Base-by-base conservation (phyloP, 2,329 filamentous ascomycete genomes). In the Corynespora cassiicola region DNA sequence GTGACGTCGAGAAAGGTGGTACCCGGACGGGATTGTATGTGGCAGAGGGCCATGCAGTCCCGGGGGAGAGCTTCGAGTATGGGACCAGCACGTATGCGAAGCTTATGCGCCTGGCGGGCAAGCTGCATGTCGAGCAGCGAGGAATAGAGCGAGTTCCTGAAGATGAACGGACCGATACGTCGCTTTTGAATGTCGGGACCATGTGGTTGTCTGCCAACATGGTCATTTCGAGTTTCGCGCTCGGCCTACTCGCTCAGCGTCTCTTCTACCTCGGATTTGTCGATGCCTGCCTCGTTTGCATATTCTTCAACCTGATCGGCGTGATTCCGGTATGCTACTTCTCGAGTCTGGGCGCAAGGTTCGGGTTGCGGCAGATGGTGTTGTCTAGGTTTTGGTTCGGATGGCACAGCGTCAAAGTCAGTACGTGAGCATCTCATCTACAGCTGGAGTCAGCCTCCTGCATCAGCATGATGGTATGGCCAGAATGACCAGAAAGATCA, bases 121-220 rank as follows among this genome's bases (percentile, higher is more conserved):
- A 76, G 53, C 75, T 86, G 47, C 80, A 84, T 26, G 79, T 90
- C 37, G 87, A 91, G 68, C 82, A 87, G 69, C 74, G 86, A 59
- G 87, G 87, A 36, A 88, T 90, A 43, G 86, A 90, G 69, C 78
- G 86, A 31, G 86, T 90, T 21, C 86, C 85, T 0, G 80, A 81
- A 36, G 75, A 85, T 55, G 86, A 90, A 70, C 74, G 85, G 52
- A 83, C 77, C 5, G 83, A 88, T 63, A 78, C 72, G 22, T 81
- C 79, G 16, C 59, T 86, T 65, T 71, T 79, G 56, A 86, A 88
- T 54, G 79, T 88, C 46, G 81, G 82, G 33, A 89, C 85, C 17
- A 80, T 90, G 81, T 90, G 87, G 87, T 74, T 88, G 28, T 85
- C 86, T 2, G 85, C 86, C 56, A 90, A 90, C 69, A 83, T 90